These are phyloP conservation scores for Chaetomiaceae sp. DNA, from an alignment of 2,329 filamentous ascomycete genomes.

Conservation along the genomic window DNA sequence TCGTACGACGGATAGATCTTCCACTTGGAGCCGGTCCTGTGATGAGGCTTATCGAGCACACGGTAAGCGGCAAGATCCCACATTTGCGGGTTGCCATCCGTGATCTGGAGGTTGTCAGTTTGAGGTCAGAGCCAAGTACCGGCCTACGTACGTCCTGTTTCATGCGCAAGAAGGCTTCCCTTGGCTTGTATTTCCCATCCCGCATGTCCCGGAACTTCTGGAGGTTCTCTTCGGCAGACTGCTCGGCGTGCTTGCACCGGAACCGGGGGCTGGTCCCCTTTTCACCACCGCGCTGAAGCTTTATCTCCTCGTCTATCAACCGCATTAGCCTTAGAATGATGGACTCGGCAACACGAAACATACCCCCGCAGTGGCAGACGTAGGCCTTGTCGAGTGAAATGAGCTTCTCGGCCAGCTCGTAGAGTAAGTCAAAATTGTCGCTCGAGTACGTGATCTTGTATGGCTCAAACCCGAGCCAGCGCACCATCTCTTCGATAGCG, in stretches of 20 bases:
- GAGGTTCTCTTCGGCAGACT: conserved; percentile 70
- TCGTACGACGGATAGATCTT: conserved; percentile 87
- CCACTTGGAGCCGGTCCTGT: conserved; percentile 78
- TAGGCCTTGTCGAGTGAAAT: conserved; percentile 69
- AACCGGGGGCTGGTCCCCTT: conserved; percentile 65
- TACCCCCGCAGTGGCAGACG: conserved; percentile 69
- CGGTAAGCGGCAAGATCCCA: conserved; percentile 94
- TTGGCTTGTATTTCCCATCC: conserved; percentile 83
- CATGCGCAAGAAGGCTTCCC: conserved; percentile 84
- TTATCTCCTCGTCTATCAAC: conserved; percentile 65
- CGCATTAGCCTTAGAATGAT: background rate
- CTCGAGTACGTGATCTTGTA: conserved; percentile 78
- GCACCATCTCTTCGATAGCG: conserved; percentile 62
- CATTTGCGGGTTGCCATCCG: conserved; percentile 85
- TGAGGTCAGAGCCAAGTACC: background rate
- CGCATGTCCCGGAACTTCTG: conserved; percentile 84
- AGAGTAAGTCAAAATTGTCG: conserved; percentile 84
- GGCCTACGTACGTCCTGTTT: conserved; percentile 60
- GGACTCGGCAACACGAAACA: too few relatives aligned
- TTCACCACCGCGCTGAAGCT: conserved; percentile 78
- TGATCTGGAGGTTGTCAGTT: conserved; percentile 41
- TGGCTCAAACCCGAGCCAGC: conserved; percentile 81
- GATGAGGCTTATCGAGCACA: conserved; percentile 71
- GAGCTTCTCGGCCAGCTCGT: conserved; percentile 82
- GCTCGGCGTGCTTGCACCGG: conserved; percentile 74